A percentile compares a stretch with the other conserved stretches of the same genome.
These are phyloP conservation scores for Crithidia fasciculata DNA, from an alignment of 208 protist genomes.

Conservation along the genomic window DNA sequence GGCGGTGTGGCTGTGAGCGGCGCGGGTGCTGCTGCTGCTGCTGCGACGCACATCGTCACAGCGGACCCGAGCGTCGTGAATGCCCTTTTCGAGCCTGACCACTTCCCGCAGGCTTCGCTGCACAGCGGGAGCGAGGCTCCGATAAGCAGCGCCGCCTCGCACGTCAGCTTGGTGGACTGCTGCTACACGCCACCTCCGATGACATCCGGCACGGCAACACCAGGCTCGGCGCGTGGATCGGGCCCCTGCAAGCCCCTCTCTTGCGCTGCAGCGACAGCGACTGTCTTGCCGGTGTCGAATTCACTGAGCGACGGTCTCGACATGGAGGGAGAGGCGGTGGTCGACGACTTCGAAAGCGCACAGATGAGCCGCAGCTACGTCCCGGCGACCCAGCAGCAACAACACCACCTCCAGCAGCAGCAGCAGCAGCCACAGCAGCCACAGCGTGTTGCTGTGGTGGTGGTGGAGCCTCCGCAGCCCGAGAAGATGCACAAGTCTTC, in stretches of 20 bases:
- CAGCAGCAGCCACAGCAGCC: not conserved
- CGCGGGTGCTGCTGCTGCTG: no score
- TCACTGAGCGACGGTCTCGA: constrained; percentile 1
- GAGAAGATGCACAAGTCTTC: no score
- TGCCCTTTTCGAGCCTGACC: not conserved
- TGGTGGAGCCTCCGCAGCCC: not conserved
- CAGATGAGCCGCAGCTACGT: constrained; percentile 10
- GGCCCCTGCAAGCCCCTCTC: not conserved
- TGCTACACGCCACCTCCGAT: not conserved
- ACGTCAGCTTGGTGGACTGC: constrained; percentile 12
- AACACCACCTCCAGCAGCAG: constrained; percentile 1
- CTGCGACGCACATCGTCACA: no score
- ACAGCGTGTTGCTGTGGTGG: no score
- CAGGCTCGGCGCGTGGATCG: not conserved
- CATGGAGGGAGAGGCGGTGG: not conserved
- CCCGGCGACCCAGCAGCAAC: not conserved
- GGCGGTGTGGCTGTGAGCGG: not conserved
- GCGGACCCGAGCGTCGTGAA: not conserved
- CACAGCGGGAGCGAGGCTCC: constrained; percentile 2
- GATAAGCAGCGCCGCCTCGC: constrained; percentile 6
- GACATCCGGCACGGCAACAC: constrained; percentile 13
- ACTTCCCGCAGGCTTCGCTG: not conserved
- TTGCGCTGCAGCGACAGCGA: not conserved
- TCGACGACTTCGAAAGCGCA: not conserved
- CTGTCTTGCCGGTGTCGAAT: not conserved